Conservation (phyloP, 805 yeast genomes). For the Lipomyces chichibuensis region DNA sequence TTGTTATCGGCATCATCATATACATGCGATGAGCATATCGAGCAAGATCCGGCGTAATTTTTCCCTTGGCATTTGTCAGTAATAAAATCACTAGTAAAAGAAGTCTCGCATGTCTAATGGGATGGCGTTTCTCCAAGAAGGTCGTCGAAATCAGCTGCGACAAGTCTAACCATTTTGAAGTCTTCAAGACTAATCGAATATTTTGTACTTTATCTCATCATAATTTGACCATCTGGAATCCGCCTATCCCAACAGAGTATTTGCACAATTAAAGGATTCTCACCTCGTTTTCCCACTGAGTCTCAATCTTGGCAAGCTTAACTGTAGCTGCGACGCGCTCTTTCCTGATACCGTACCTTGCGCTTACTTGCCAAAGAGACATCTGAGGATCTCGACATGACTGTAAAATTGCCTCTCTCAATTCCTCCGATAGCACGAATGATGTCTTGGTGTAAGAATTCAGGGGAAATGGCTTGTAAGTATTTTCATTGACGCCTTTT, state of each 20-base stretch:
- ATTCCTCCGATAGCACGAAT: constrained; percentile 57
- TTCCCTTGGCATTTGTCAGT: constrained; percentile 45
- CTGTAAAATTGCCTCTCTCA: constrained; percentile 62
- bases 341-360: constrained; percentile 75
- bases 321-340: constrained; percentile 89
- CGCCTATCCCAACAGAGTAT: background rate
- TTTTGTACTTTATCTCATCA: constrained; percentile 52
- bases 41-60: constrained; percentile 58
- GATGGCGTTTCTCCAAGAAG: background rate
- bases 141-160: background rate
- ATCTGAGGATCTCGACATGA: constrained; percentile 60
- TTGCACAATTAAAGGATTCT: constrained; percentile 44
- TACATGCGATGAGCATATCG: constrained; percentile 66
- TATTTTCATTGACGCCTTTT: constrained; percentile 15
- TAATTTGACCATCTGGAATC: constrained; percentile 21
- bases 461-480: constrained; percentile 73
- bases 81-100: background rate
- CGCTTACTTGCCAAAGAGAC: constrained; percentile 69
- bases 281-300: constrained; percentile 62
- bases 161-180: constrained; percentile 57
- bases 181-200: constrained; percentile 83
- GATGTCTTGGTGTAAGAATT: constrained; percentile 74
- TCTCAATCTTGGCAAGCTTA: constrained; percentile 66
- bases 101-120: background rate
- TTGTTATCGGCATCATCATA: constrained; percentile 75